A percentile compares a stretch with the other conserved stretches of the same genome.
Evolutionary conservation across 140 eudicot species (phyloP).

Genomic region (Oenanthe javanica): DNA sequence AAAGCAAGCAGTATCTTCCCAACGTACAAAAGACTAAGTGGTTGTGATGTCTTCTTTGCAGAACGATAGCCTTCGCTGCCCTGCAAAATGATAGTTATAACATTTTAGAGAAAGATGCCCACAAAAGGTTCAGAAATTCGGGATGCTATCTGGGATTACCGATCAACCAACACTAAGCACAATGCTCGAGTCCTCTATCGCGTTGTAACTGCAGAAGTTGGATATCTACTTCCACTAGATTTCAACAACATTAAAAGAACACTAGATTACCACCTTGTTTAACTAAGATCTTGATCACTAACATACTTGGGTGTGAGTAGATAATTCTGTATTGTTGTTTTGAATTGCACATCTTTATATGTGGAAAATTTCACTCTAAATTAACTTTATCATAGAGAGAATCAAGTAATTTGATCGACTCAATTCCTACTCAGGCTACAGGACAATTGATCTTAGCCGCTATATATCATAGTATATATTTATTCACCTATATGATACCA

Average conservation of each 20-base stretch:
- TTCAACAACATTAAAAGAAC: background rate
- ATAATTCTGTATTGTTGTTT: background rate
- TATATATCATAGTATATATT: background rate
- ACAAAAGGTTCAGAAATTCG: background rate
- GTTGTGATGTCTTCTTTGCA: conserved; percentile 16
- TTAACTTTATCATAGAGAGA: background rate
- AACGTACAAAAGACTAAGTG: conserved; percentile 39
- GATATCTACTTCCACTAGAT: background rate
- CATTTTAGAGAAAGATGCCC: background rate
- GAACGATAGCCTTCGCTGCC: conserved; percentile 21
- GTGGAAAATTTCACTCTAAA: too few species aligned
- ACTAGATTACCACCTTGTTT: background rate
- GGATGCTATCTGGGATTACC: background rate
- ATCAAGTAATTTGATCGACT: background rate
- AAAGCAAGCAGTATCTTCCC: conserved; percentile 69
- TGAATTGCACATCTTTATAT: background rate
- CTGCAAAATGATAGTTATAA: conserved; percentile 31
- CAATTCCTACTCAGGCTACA: background rate
- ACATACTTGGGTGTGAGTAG: background rate
- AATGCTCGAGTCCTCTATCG: background rate
- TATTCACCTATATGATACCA: background rate
- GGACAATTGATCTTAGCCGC: too few species aligned
- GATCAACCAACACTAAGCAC: background rate
- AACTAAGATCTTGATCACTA: background rate
- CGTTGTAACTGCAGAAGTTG: background rate